Base-by-base conservation (phyloP, 176 grass and related monocot genomes). In the Eragrostis nindensis region DNA sequence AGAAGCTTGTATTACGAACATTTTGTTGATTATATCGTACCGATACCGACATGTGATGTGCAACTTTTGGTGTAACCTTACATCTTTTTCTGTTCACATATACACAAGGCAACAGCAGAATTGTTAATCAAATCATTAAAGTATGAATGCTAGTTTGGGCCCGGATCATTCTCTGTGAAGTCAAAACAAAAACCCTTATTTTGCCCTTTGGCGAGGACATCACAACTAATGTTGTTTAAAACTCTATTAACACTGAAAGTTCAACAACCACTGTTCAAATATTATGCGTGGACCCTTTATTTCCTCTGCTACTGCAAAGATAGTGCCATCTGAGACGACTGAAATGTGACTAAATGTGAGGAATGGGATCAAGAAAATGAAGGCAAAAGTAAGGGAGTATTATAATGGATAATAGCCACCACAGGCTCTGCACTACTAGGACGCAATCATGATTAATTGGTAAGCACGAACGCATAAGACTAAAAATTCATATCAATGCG, bases 211-310 rank as follows among this genome's bases (percentile, higher is more conserved):
- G 53, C 14, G 86, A 71, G 77, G 78, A 86, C 87, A 68, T 72
- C 78, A 25, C 83, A 89, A 60, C 83, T 82, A 89, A 89, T 80
- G 62, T 17, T 71, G 55, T 89, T 72, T 40, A 76, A 81, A 82
- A 66, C 3, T 77, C 44, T 30, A 76, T 36, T 50, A 81, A 73
- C 60, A 71, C 66, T 71, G 73, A 66, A 63, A 18, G 27, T 21
- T 78, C 30, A 75, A 62, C 87, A 80, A 83, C 70, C 71, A 82
- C 82, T 89, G 57, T 85, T 81, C 56, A 64, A 64, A 85, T 36
- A 89, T 70, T 52, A 50, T 73, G 68, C 66, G 12, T 43, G 12
- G 76, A 62, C 18, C 62, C 62, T 44, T 27, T 75, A 63, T 69
- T 80, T 42, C 3, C 66, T n/a, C 19, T 4, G 32, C n/a, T n/a